Percentiles rank a stretch among this genome's conserved stretches.
These are phyloP conservation scores for Arbutus unedo DNA, from an alignment of 148 eudicot genomes.

Conservation along the genomic window DNA sequence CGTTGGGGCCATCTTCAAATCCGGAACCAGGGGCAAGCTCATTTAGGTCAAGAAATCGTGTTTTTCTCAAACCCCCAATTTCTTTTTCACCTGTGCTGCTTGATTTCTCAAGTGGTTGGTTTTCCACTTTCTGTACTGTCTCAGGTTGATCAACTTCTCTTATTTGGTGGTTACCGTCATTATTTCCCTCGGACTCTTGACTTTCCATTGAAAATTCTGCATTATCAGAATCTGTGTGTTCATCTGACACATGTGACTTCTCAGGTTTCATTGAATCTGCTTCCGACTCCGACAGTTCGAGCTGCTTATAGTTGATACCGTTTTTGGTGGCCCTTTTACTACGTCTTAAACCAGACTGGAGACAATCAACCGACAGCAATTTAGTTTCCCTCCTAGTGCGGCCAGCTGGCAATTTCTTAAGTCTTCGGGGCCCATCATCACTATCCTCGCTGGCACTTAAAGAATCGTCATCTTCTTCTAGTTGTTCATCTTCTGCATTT, in stretches of 20 bases:
- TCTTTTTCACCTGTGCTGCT: constrained; percentile 44
- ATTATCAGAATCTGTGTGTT: constrained; percentile 37
- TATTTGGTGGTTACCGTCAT: constrained; percentile 25
- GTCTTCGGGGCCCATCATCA: constrained; percentile 47
- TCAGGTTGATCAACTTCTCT: constrained; percentile 26
- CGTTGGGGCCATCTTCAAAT: constrained; percentile 68
- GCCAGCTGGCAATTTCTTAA: constrained; percentile 37
- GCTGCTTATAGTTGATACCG: constrained; percentile 53
- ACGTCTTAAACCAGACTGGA: constrained; percentile 61
- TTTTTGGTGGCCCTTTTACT: constrained; percentile 69
- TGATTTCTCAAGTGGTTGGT: constrained; percentile 24
- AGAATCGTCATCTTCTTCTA: constrained; percentile 47
- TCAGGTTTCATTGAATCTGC: constrained; percentile 45
- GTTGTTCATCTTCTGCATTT: constrained; percentile 48
- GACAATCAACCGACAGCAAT: constrained; percentile 45
- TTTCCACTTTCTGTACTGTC: constrained; percentile 26
- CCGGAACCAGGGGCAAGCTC: constrained; percentile 79
- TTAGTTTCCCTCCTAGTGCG: constrained; percentile 55
- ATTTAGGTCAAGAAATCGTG: constrained; percentile 78
- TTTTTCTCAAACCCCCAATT: constrained; percentile 30
- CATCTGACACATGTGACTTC: constrained; percentile 36
- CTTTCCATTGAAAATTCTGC: constrained; percentile 48
- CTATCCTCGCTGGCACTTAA: constrained; percentile 62
- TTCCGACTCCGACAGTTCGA: constrained; percentile 68
- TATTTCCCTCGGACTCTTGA: constrained; percentile 41